Percentiles rank a stretch among this genome's conserved stretches.
phyloP scores from a whole-genome alignment of 257 asterid genomes.

The Solanum chiquidenum region DNA sequence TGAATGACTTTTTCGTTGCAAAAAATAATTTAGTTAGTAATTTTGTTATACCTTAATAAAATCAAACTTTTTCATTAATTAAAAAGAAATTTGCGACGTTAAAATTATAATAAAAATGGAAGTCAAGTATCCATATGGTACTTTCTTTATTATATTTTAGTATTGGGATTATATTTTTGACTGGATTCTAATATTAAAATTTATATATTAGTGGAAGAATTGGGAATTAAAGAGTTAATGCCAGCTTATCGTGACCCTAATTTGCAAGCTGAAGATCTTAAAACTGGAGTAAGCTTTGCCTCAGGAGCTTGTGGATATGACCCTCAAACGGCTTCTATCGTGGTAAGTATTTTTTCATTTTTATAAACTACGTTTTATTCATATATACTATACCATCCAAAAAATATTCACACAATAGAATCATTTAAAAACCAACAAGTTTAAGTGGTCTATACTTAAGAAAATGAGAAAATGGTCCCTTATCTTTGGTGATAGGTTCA shows the following conservation, averaged over 20 bases:
- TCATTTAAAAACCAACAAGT: background rate
- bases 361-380: background rate
- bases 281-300: constrained; percentile 69
- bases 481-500: background rate
- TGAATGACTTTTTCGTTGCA: no score
- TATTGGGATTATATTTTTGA: background rate
- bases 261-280: constrained; percentile 37
- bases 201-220: constrained; percentile 31
- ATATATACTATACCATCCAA: background rate
- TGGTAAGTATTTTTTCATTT: background rate
- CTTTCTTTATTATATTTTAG: background rate
- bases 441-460: background rate
- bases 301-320: constrained; percentile 66
- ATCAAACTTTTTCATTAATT: no score
- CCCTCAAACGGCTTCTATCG: constrained; percentile 36
- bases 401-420: background rate
- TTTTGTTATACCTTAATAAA: background rate
- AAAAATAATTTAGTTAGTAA: no score
- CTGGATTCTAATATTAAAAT: background rate
- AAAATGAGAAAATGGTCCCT: background rate
- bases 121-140: background rate
- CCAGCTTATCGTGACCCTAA: constrained; percentile 53
- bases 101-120: background rate
- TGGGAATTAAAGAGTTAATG: constrained; percentile 39
- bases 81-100: background rate